These are phyloP conservation scores for Eleusine indica DNA, from an alignment of 176 grass and related monocot genomes.

Conservation along the genomic window DNA sequence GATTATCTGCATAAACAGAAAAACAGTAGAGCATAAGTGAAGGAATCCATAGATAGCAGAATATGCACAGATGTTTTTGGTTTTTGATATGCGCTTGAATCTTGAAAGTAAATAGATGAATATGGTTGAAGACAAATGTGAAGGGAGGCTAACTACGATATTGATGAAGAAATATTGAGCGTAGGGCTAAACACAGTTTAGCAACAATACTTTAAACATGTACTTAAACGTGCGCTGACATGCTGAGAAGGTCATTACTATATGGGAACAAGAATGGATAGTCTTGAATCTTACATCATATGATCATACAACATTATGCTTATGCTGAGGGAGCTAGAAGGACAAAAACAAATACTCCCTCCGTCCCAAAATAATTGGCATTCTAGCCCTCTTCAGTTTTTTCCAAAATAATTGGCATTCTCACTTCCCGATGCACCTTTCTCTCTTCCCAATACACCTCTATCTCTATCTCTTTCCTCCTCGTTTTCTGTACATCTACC, in stretches of 20 bases:
- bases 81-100: constrained; percentile 1
- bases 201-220: background rate
- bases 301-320: background rate
- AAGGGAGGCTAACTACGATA: background rate
- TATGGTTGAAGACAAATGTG: background rate
- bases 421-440: too few species aligned
- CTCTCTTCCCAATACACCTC: too few species aligned
- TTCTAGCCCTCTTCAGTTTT: too few species aligned
- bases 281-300: background rate
- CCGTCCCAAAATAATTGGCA: too few species aligned
- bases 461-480: too few species aligned
- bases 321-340: constrained; percentile 2
- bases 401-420: too few species aligned
- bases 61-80: constrained; percentile 2
- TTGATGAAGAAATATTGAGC: background rate
- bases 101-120: constrained; percentile 14
- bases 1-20: constrained; percentile 56
- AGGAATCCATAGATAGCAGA: background rate
- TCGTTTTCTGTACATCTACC: too few species aligned
- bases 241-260: background rate
- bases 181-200: background rate
- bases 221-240: background rate
- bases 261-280: background rate
- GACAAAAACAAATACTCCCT: background rate
- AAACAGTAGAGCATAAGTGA: constrained; percentile 19